phyloP scores from a whole-genome alignment of 2,329 filamentous ascomycete species.

The Rhexocercosporidium sp. region DNA sequence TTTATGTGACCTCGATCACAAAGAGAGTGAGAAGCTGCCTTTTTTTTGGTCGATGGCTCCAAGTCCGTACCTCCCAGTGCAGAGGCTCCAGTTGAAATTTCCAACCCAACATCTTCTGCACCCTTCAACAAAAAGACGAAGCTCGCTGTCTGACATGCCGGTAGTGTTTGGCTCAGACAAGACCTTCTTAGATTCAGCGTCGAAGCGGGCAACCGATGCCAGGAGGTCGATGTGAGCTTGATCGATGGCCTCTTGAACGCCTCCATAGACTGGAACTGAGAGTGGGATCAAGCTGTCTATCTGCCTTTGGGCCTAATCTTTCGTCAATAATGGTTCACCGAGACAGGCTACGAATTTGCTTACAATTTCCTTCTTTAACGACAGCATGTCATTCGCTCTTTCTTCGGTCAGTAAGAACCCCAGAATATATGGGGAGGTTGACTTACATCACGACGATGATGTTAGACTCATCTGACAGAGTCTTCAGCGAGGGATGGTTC shows the following conservation, averaged over 20 bases:
- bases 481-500: slow-evolving; percentile 21
- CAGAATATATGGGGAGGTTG: not conserved
- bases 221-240: slow-evolving; percentile 15
- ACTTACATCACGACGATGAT: slow-evolving; percentile 34
- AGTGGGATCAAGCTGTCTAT: slow-evolving; percentile 26
- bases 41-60: slow-evolving; percentile 15
- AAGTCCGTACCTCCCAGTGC: slow-evolving; percentile 19
- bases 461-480: slow-evolving; percentile 34
- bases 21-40: slow-evolving; percentile 14
- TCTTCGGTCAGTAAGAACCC: not conserved
- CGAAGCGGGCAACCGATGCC: slow-evolving; percentile 17
- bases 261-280: not conserved
- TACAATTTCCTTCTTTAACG: slow-evolving; percentile 33
- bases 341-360: not conserved
- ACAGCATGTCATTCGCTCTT: slow-evolving; percentile 36
- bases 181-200: slow-evolving; percentile 13
- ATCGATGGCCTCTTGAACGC: slow-evolving; percentile 19
- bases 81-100: slow-evolving; percentile 26
- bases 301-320: slow-evolving; percentile 1
- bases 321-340: not conserved
- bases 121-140: slow-evolving; percentile 20
- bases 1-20: not conserved
- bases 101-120: slow-evolving; percentile 22
- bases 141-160: slow-evolving; percentile 15
- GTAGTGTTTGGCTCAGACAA: slow-evolving; percentile 8